Base-by-base conservation (phyloP, 371 early-diverging fungal species). In the Actinomucor elegans region DNA sequence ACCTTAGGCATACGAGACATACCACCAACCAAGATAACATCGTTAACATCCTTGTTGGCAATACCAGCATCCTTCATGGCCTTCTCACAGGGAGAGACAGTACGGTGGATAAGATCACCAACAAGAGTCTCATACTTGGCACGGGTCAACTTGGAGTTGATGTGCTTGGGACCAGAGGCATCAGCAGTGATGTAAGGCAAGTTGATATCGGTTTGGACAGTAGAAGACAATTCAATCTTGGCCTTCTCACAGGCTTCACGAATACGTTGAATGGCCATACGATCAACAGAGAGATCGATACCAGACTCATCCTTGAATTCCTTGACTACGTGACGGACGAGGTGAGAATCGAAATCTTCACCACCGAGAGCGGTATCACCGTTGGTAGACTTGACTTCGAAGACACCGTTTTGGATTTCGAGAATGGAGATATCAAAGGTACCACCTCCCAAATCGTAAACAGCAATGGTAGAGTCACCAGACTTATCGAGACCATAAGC, bases 381-480 rank as follows among this genome's bases (percentile, higher is more conserved):
- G 67, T 93, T 93, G 59, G 97, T 97, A 21, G 93, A 89, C 79
- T 95, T 96, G 66, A 97, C 97, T 79, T 99, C 99, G 65, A 99
- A 99, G 24, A 99, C 94, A 56, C 99, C 99, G 68, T 94, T 89
- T 62, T 96, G 94, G 61, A 98, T 91, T 71, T 98, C 97, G 17
- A 99, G 80, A 57, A 99, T 92, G 27, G 97, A 96, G 68, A 99
- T 92, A 94, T 99, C 99, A 79, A 99, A 99, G 4, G 99, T 99
- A 59, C 99, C 99, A 69, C 99, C 99, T 46, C 99, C 99, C 57
- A 99, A 85, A 86, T 99, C 99, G 81, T 93, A 99, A n/a, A 99
- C 98, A 26, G 97, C 98, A 33, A 99, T 87, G 29, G 85, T 66
- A 68, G 91, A 91, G 75, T 96, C 93, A 38, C 87, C 91, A n/a